These are phyloP conservation scores for Zangia roseola DNA, from an alignment of 768 basidiomycete species.

Conservation along the genomic window DNA sequence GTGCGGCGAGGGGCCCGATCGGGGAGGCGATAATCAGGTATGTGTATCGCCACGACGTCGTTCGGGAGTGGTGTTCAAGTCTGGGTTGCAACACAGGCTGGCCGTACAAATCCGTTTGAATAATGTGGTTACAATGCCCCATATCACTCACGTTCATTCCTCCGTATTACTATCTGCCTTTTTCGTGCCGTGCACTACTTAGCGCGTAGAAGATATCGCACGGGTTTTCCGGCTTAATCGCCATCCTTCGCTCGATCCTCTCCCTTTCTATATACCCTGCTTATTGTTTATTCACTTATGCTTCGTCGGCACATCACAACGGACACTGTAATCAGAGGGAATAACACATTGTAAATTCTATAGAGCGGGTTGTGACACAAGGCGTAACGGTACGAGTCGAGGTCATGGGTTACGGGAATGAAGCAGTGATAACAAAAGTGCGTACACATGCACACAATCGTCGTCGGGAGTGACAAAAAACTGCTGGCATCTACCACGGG, in stretches of 20 bases:
- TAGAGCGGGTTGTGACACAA: not conserved
- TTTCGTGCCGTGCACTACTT: slow-evolving; percentile 6
- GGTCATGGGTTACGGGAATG: not conserved
- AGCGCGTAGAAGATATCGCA: slow-evolving; percentile 2
- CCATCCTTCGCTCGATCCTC: slow-evolving; percentile 8
- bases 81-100: slow-evolving; percentile 46
- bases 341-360: slow-evolving; percentile 16
- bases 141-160: slow-evolving; percentile 3
- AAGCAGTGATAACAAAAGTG: not conserved
- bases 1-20: slow-evolving; percentile 70
- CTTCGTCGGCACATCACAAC: slow-evolving; percentile 5
- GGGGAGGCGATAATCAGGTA: slow-evolving; percentile 73
- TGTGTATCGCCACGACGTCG: slow-evolving; percentile 11
- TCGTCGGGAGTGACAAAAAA: not conserved
- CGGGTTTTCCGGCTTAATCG: not conserved
- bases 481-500: not conserved
- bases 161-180: slow-evolving; percentile 5
- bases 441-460: not conserved
- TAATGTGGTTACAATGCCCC: slow-evolving; percentile 16
- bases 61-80: not conserved
- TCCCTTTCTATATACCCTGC: slow-evolving; percentile 19
- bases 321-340: slow-evolving; percentile 15
- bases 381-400: not conserved
- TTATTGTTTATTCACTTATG: slow-evolving; percentile 19
- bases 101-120: slow-evolving; percentile 66